Evolutionary conservation across 495 filamentous ascomycete species (phyloP).

Genomic region (Haplographium delicatum): DNA sequence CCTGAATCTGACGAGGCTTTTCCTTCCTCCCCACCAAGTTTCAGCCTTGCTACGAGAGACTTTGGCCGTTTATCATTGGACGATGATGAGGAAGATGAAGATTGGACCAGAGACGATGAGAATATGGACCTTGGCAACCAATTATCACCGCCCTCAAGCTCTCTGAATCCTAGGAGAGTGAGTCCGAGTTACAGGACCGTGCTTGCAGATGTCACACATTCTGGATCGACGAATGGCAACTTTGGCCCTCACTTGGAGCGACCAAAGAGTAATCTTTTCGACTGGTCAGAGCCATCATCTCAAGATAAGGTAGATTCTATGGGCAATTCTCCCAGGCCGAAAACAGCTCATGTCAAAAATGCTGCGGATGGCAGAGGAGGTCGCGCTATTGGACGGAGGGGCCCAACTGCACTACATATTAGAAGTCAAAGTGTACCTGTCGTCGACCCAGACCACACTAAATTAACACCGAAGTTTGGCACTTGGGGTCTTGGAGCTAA

Average conservation of each 20-base stretch:
- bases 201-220: constrained; percentile 38
- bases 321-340: constrained; percentile 63
- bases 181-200: constrained; percentile 41
- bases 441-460: constrained; percentile 60
- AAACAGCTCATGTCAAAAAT: constrained; percentile 90
- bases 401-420: constrained; percentile 71
- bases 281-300: constrained; percentile 73
- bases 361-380: constrained; percentile 66
- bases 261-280: constrained; percentile 64
- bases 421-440: constrained; percentile 96
- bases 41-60: constrained; percentile 30
- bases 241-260: constrained; percentile 36
- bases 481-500: constrained; percentile 86
- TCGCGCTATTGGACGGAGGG: constrained; percentile 66
- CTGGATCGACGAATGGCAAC: constrained; percentile 26
- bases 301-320: constrained; percentile 48
- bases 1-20: constrained; percentile 9
- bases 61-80: constrained; percentile 47
- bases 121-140: constrained; percentile 41
- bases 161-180: constrained; percentile 33
- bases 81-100: constrained; percentile 55
- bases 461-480: constrained; percentile 71
- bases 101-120: constrained; percentile 55
- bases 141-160: constrained; percentile 48
- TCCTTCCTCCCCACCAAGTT: constrained; percentile 23